Evolutionary conservation across 2,329 filamentous ascomycete genomes (phyloP).

Genomic region (Neurospora sp.): DNA sequence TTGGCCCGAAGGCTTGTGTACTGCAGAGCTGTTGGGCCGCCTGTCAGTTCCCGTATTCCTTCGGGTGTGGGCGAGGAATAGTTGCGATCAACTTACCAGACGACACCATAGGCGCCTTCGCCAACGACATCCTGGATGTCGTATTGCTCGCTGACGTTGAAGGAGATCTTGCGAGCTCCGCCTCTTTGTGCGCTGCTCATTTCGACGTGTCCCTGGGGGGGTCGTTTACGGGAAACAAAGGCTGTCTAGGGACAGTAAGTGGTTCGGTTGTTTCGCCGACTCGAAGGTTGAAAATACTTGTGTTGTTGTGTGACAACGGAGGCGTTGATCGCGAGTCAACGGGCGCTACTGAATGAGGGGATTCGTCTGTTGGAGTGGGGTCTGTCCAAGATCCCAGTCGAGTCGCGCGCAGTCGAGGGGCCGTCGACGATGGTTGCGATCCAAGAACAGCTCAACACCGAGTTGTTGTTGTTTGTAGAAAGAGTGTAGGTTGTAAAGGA

Average conservation of each 20-base stretch:
- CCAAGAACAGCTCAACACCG: neutral
- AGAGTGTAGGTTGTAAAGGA: neutral
- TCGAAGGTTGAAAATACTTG: neutral
- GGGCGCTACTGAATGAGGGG: neutral
- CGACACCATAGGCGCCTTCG: slow-evolving; percentile 95
- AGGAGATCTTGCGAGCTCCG: slow-evolving; percentile 87
- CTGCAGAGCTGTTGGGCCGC: slow-evolving; percentile 59
- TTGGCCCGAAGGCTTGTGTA: slow-evolving; percentile 95
- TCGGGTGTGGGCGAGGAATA: neutral
- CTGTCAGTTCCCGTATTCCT: neutral
- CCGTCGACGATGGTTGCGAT: neutral
- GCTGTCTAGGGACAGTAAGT: neutral
- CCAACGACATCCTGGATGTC: slow-evolving; percentile 99
- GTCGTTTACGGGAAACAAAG: neutral
- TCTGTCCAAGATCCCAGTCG: neutral
- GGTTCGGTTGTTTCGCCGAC: neutral
- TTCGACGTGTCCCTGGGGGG: slow-evolving; percentile 10
- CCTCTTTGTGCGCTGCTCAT: slow-evolving; percentile 51
- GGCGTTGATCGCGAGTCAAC: neutral
- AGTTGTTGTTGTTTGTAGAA: neutral
- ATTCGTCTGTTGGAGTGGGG: neutral
- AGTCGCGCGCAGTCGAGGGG: neutral
- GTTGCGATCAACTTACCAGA: slow-evolving; percentile 60
- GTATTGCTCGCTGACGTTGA: slow-evolving; percentile 99
- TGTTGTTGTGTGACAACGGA: neutral